phyloP scores from a whole-genome alignment of 2,329 filamentous ascomycete species.

The Colletotrichum lini region DNA sequence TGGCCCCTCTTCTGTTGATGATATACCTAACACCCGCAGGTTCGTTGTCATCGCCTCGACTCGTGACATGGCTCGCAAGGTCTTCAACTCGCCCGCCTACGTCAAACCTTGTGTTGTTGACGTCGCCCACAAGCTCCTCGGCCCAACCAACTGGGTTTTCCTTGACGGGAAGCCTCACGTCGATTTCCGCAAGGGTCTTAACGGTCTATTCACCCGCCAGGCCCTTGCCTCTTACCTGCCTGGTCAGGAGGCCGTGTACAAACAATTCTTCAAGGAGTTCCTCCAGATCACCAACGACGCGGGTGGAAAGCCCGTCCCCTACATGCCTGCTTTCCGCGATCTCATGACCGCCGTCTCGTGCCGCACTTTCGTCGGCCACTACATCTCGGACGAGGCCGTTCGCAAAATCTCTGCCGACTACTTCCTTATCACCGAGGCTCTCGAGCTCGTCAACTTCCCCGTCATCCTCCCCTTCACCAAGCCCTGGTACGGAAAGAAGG shows the following conservation, averaged over 20 bases:
- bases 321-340: constrained; percentile 94
- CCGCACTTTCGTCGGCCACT: constrained; percentile 97
- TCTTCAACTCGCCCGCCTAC: constrained; percentile 93
- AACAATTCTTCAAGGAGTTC: constrained; percentile 86
- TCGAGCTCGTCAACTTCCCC: constrained; percentile 98
- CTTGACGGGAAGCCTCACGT: constrained; percentile 95
- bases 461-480: constrained; percentile 96
- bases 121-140: constrained; percentile 91
- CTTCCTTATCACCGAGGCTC: constrained; percentile 93
- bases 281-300: constrained; percentile 80
- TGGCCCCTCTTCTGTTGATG: constrained; percentile 1
- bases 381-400: constrained; percentile 90
- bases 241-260: constrained; percentile 92
- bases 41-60: constrained; percentile 98
- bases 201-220: constrained; percentile 92
- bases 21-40: constrained; percentile 60
- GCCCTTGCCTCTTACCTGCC: constrained; percentile 91
- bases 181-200: constrained; percentile 97
- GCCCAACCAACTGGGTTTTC: constrained; percentile 96
- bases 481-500: constrained; percentile 98
- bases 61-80: constrained; percentile 94
- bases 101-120: constrained; percentile 98
- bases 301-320: constrained; percentile 82
- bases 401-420: constrained; percentile 98
- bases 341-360: constrained; percentile 95